These are phyloP conservation scores for Phoma sp. DNA, from an alignment of 2,329 filamentous ascomycete genomes.

Conservation along the genomic window DNA sequence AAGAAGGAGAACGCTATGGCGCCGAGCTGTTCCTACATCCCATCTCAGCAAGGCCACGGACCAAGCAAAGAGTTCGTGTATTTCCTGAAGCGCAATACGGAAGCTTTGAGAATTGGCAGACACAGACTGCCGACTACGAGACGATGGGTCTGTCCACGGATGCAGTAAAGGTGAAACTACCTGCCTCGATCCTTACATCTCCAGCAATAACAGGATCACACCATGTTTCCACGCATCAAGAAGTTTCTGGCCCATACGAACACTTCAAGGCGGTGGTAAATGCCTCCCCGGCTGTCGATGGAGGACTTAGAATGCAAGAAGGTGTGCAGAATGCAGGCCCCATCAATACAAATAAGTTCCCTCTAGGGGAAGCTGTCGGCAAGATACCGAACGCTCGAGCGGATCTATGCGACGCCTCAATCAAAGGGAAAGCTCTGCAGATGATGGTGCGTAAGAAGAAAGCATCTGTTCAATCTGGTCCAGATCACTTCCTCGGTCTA, in stretches of 20 bases:
- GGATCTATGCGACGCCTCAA: not conserved
- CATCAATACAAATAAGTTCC: too few species aligned
- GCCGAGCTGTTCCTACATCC: not conserved
- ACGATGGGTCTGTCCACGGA: not conserved
- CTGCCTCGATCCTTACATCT: not conserved
- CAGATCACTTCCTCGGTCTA: not conserved
- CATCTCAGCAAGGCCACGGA: not conserved
- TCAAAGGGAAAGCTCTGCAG: not conserved
- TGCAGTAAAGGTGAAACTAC: not conserved
- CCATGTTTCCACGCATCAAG: not conserved
- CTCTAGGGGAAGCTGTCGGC: not conserved
- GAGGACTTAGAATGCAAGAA: not conserved
- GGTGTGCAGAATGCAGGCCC: too few species aligned
- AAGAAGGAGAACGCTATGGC: not conserved
- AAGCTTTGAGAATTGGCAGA: not conserved
- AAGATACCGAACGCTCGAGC: not conserved
- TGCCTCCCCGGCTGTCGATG: too few species aligned
- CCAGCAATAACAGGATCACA: not conserved
- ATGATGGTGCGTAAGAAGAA: not conserved
- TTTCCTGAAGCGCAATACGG: not conserved
- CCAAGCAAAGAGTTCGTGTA: not conserved
- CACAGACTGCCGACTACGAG: not conserved
- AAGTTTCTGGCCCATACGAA: too few species aligned
- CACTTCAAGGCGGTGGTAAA: too few species aligned
- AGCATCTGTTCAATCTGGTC: not conserved